Base-by-base conservation (phyloP, 1,284 basidiomycete genomes). In the Ceratobasidium sp. region DNA sequence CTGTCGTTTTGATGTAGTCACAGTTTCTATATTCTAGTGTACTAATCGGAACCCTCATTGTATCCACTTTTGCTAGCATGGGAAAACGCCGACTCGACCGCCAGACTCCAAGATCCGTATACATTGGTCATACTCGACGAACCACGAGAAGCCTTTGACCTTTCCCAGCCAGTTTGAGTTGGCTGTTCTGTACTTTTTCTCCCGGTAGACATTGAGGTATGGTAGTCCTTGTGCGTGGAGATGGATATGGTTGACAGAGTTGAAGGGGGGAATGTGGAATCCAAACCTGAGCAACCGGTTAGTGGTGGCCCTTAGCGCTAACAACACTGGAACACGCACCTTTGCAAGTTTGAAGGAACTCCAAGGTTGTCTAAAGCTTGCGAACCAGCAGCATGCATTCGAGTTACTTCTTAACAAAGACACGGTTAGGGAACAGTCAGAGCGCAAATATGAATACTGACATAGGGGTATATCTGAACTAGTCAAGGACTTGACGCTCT, bases 191-290 rank as follows among this genome's bases (percentile, higher is more conserved):
- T 85, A 85, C 75, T 85, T 83, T 58, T 83, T 74, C 43, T 76
- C 69, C 13, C 78, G 76, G 5, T 81, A 79, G 11, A 79, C 43
- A 22, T 78, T 77, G 0, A 77, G 79, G 71, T 82, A 82, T n/a
- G 83, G 83, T 2, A 83, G 79, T 11, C 81, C 80, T n/a, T 84
- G 80, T 31, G 83, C 83, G 78, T 86, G 85, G 16, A 86, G 78
- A 76, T 86, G 85, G 13, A 86, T 76, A 76, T 86, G 84, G 59
- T 83, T 81, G 13, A 85, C 83, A 16, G 81, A 83, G 54, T 81
- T 82, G 78, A 84, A 83, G 0, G 85, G 84, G 0, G 84, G 83
- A 64, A 85, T 84, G 77, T 84, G 83, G 68, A 81, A 83, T 13
- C 83, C 83, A 37, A 81, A 78, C 75, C 82, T 83, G 46, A 34